Evolutionary conservation across 2,329 filamentous ascomycete genomes (phyloP), one percentile per base, ranked within the genome.

Genomic region (Fusarium duplospermum): DNA sequence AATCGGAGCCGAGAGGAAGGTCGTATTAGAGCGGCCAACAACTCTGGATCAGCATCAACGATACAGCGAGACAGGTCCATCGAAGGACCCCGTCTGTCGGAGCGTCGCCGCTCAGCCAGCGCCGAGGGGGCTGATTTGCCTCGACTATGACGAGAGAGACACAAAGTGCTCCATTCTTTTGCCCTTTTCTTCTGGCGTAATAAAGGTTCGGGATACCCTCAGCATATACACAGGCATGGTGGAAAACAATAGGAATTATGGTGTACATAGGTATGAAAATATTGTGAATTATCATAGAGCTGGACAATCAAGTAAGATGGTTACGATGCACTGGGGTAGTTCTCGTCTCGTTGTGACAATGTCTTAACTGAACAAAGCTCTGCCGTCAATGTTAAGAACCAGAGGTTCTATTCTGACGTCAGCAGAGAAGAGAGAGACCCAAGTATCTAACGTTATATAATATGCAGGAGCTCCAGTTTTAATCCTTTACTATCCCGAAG

Each of bases 1-100:
- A 89, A 88, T 69, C 84, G 86, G 70, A 86, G 86, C 67, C 81
- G 87, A 11, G 86, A 88, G 71, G 86, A 88, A 75, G 85, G 82
- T 1, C 82, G 84, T 22, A 79, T 83, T 38, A 76, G 83, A 67
- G 82, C 83, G 1, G 81, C 82, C 45, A 83, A 82, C 61, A 83
- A 71, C 31, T 79, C 82, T 4, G 82, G 77, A 4, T 77, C 80
- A 18, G 76, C 81, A 27, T 74, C 80, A 7, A 77, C 69, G 16
- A 76, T 83, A 22, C 79, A 81, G 11, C 77, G 81, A 22, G 82
- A 83, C 29, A 78, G 78, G 67, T 77, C 78, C 6, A 72, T 76
- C 29, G 72, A 72, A 24, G 72, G 73, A 6, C 77, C 78, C 35
- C 74, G 79, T 57, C 62, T 82, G 29, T 77, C 81, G 4, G 82